Evolutionary conservation across 805 yeast genomes (phyloP), one percentile per base, ranked within the genome.

Genomic region (Hagleromyces aurorensis): DNA sequence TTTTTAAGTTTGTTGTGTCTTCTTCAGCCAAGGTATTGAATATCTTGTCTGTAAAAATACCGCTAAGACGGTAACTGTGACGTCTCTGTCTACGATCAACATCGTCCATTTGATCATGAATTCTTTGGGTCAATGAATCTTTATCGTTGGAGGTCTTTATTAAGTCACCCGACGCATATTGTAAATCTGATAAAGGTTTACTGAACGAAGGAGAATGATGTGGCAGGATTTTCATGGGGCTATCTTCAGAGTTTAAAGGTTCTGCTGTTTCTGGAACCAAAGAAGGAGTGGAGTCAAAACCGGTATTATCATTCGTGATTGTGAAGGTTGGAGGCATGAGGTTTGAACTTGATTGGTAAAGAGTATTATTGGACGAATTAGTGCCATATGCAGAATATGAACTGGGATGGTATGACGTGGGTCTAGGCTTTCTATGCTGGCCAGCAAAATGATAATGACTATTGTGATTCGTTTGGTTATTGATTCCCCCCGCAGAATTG

Each of bases 381-480:
- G n/a, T n/a, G 6, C 16, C 12, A 23, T 13, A 16, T 4, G 30
- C 21, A 4, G 39, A 23, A 19, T 30, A 35, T 16, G 41, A 29
- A 4, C 43, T 41, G 4, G 94, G 93, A 49, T 82, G 87, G 48
- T 78, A 82, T 7, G 91, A 80, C 0, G 89, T 81, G 23, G 94
- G 93, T 52, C 94, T 70, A 34, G 85, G 87, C 47, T 72, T 77
- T 52, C 73, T 69, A 29, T 65, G 63, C 16, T 67, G 70, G 6
- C 71, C 19, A 1, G 37, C 24, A 6, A 30, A 26, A 16, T 33
- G 25, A 6, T 29, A 27, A 19, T 36, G 21, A 16, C 24, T 25
- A 14, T 12, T 13, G 21, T 17, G 29, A 23, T 21, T 16, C 18
- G n/a, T 15, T 25, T 13, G 13, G 6, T 20, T 20, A 6, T 20